These are phyloP conservation scores for Penicillium brevicompactum DNA, from an alignment of 2,329 filamentous ascomycete species.

Conservation along the genomic window DNA sequence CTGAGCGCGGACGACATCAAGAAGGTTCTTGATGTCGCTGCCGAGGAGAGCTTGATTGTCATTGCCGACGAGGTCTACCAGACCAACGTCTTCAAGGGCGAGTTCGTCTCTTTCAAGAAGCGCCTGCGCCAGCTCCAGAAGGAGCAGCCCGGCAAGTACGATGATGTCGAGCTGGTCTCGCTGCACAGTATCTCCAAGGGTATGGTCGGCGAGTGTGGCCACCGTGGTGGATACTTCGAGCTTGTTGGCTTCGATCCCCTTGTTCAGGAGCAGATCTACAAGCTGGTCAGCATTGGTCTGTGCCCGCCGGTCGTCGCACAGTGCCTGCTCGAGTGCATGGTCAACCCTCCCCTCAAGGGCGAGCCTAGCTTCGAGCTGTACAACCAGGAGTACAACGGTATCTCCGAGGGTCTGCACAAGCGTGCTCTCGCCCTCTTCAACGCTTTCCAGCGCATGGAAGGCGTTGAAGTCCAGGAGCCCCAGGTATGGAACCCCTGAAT, in stretches of 20 bases:
- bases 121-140: conserved; percentile 78
- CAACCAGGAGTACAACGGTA: conserved; percentile 78
- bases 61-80: conserved; percentile 99
- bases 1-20: conserved; percentile 78
- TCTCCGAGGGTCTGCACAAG: conserved; percentile 75
- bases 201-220: conserved; percentile 98
- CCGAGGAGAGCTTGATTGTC: conserved; percentile 80
- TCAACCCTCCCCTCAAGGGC: conserved; percentile 85
- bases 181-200: conserved; percentile 95
- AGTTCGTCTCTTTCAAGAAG: conserved; percentile 95
- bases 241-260: conserved; percentile 82
- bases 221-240: conserved; percentile 97
- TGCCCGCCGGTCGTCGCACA: conserved; percentile 95
- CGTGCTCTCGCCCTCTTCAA: conserved; percentile 84
- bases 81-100: conserved; percentile 93
- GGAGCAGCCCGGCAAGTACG: conserved; percentile 72
- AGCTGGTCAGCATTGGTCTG: conserved; percentile 95
- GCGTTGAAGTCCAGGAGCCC: conserved; percentile 84
- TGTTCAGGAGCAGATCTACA: conserved; percentile 94
- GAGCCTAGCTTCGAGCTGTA: conserved; percentile 85
- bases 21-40: conserved; percentile 82
- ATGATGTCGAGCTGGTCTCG: conserved; percentile 83
- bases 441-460: conserved; percentile 93
- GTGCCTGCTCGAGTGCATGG: conserved; percentile 96
- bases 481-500: conserved; percentile 51